Percentiles rank a stretch among this genome's conserved stretches.
phyloP scores from a whole-genome alignment of 257 asterid genomes.

The Anisodus acutangulus region DNA sequence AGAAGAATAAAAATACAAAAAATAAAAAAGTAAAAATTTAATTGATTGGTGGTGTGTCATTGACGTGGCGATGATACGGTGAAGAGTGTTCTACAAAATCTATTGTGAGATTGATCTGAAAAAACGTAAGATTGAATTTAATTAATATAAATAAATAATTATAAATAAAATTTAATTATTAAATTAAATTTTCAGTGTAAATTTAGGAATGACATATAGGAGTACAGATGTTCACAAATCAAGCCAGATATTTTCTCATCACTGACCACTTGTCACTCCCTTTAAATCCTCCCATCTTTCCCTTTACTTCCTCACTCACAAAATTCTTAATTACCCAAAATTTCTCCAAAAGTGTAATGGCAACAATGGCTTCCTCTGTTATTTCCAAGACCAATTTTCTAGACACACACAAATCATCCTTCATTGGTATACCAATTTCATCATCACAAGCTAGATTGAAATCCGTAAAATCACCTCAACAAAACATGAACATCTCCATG shows the following conservation, averaged over 20 bases:
- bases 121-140: no score
- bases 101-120: no score
- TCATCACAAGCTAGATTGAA: conserved; percentile 43
- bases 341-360: conserved; percentile 41
- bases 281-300: background rate
- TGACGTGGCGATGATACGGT: no score
- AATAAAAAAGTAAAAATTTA: no score
- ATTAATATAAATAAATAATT: no score
- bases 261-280: background rate
- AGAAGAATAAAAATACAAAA: no score
- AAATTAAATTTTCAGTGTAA: no score
- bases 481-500: conserved; percentile 50
- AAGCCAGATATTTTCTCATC: conserved; percentile 28
- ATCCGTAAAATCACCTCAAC: conserved; percentile 45
- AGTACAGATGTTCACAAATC: no score
- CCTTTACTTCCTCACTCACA: background rate
- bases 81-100: no score
- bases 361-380: conserved; percentile 74
- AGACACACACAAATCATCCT: conserved; percentile 55
- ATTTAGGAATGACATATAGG: no score
- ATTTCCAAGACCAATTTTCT: conserved; percentile 53
- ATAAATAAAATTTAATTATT: no score
- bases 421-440: conserved; percentile 55
- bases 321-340: background rate
- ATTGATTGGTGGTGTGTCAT: no score